Evolutionary conservation across 2,329 filamentous ascomycete species (phyloP), one percentile per base, ranked within the genome.

Genomic region (Sclerotinia trifoliorum): DNA sequence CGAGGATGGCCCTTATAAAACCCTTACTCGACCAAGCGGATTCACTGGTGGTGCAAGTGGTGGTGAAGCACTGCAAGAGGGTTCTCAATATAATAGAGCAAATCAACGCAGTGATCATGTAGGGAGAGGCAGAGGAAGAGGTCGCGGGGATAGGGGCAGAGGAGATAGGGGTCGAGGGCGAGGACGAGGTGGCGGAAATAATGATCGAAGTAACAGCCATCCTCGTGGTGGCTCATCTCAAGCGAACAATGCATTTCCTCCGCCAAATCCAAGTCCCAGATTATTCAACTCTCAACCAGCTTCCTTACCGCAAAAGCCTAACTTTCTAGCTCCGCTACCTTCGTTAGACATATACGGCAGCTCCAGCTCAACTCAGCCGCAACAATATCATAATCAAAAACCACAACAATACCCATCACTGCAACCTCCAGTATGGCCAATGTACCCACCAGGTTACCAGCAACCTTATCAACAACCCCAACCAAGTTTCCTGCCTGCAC

Each of bases 1-100:
- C 39, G 85, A 89, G 2, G 87, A 90, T 69, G 88, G 88, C 0
- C 86, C 87, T 0, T 94, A 94, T 77, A 90, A 87, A 71, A 90
- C 90, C 6, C 82, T 94, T 24, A 79, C 88, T 26, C 83, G 91
- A 24, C 91, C 91, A 1, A 82, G 85, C 24, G 88, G 88, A 61
- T 87, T 90, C 72, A 78, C 83, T 75, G 65, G 65, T 48, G 65
- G 44, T 44, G 46, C 65, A 51, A 79, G 84, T 81, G 74, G 80
- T 76, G 54, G 60, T 74, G 81, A 75, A 76, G 78, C 72, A 68
- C 78, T 70, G 72, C 78, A 75, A 76, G 82, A 74, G 77, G 77
- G 77, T 74, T 67, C 65, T 10, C 56, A 46, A 39, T 65, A 68
- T 7, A 66, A 71, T 49, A 71, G 68, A 58, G 71, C 75, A 49